These are phyloP conservation scores for Megacollybia marginata DNA, from an alignment of 768 basidiomycete species.

Conservation along the genomic window DNA sequence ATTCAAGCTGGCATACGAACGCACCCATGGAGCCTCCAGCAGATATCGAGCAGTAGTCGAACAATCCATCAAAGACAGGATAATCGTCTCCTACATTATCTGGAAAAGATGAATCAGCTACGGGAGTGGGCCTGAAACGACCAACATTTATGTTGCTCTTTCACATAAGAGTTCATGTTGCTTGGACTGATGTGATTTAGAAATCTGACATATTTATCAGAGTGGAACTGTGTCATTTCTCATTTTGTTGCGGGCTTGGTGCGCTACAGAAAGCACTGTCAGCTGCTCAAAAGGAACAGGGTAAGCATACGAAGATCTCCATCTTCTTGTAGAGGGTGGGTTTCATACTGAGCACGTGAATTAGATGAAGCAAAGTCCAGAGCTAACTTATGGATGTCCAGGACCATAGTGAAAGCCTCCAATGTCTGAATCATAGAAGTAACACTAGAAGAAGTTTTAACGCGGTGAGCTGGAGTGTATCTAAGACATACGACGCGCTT, in stretches of 20 bases:
- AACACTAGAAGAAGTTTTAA: conserved; percentile 55
- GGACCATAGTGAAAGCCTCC: conserved; percentile 99
- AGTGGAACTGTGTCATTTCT: conserved; percentile 99
- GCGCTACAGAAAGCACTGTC: conserved; percentile 43
- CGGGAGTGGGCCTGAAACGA: background rate
- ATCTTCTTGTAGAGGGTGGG: conserved; percentile 99
- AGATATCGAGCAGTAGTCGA: conserved; percentile 98
- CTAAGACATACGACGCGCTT: conserved; percentile 73
- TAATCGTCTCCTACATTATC: conserved; percentile 99
- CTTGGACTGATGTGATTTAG: conserved; percentile 87
- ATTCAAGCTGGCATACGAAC: conserved; percentile 16
- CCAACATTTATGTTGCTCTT: conserved; percentile 94
- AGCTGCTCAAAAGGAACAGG: background rate
- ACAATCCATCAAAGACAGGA: conserved; percentile 96
- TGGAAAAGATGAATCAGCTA: conserved; percentile 19
- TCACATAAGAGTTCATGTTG: conserved; percentile 90
- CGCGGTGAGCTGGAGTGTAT: conserved; percentile 7
- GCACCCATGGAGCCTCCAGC: conserved; percentile 99
- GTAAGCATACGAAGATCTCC: conserved; percentile 90
- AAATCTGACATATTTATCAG: conserved; percentile 98
- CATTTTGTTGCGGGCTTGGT: conserved; percentile 99
- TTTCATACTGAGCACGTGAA: conserved; percentile 64
- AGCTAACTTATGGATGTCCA: conserved; percentile 71
- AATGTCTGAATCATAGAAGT: conserved; percentile 99
- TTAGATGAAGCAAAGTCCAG: conserved; percentile 1